Evolutionary conservation across 2,329 filamentous ascomycete species (phyloP).

Genomic region (Pseudocercospora ulei): DNA sequence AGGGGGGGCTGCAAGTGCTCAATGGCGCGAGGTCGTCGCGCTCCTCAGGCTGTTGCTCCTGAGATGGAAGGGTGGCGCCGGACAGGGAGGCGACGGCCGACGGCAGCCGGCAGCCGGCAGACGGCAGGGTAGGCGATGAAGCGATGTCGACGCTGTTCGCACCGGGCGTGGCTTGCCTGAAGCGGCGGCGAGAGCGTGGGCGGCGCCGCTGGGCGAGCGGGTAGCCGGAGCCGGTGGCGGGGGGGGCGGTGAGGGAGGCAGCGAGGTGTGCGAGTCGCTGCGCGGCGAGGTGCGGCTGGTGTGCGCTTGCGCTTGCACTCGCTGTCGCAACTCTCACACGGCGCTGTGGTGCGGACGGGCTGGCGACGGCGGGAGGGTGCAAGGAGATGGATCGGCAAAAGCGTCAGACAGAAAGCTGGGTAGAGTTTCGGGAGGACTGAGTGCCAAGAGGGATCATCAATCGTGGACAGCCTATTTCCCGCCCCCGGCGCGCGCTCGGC

Average conservation of each 20-base stretch:
- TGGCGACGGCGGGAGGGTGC: conserved; percentile 8
- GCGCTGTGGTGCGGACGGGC: conserved; percentile 7
- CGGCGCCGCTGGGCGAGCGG: conserved; percentile 1
- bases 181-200: neutral
- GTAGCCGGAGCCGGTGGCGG: neutral
- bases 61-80: conserved; percentile 9
- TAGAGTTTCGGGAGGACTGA: conserved; percentile 18
- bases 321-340: neutral
- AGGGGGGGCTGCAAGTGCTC: neutral
- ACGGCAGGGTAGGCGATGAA: conserved; percentile 2
- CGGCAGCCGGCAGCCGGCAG: too few species aligned
- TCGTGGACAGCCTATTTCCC: conserved; percentile 14
- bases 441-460: conserved; percentile 8
- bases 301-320: neutral
- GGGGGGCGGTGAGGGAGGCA: neutral
- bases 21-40: conserved; percentile 4
- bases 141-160: conserved; percentile 3
- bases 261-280: conserved; percentile 2
- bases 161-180: neutral
- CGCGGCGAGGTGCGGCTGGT: neutral
- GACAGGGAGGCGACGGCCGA: conserved; percentile 1
- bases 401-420: conserved; percentile 14
- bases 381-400: conserved; percentile 22
- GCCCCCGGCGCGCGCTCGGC: conserved; percentile 9
- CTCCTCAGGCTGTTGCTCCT: conserved; percentile 7